A percentile compares a stretch with the other conserved stretches of the same genome.
phyloP scores from a whole-genome alignment of 345 rosid genomes.

The Excoecaria cochinchinensis region DNA sequence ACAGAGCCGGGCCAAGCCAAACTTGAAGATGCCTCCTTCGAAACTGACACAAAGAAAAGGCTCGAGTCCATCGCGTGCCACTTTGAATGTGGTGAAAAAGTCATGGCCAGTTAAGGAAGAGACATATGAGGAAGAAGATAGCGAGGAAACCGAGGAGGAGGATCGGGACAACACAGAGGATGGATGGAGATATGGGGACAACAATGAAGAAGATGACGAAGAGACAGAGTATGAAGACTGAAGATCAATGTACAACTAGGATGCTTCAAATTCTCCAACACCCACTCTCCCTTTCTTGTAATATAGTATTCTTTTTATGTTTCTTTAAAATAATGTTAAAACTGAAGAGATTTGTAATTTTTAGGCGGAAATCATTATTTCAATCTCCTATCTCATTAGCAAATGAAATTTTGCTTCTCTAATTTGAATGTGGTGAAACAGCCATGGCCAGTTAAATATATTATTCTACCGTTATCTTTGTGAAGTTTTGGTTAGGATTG shows the following conservation, averaged over 20 bases:
- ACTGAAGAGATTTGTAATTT: neutral
- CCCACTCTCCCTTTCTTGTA: neutral
- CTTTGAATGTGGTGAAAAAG: conserved; percentile 46
- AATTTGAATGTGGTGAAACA: too few relatives aligned
- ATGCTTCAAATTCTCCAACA: neutral
- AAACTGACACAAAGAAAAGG: conserved; percentile 57
- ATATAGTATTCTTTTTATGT: neutral
- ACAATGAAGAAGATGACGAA: conserved; percentile 81
- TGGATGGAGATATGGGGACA: conserved; percentile 73
- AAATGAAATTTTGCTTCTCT: too few relatives aligned
- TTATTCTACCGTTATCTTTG: too few relatives aligned
- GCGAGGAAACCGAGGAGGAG: conserved; percentile 82
- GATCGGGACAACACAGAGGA: conserved; percentile 78
- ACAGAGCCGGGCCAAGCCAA: conserved; percentile 62
- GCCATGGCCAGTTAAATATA: too few relatives aligned
- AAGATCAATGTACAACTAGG: neutral
- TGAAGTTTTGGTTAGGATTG: too few relatives aligned
- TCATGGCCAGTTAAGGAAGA: conserved; percentile 68
- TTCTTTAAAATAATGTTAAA: neutral
- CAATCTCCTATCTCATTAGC: too few relatives aligned
- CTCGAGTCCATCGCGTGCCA: conserved; percentile 54
- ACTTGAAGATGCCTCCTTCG: conserved; percentile 60
- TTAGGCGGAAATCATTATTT: too few relatives aligned
- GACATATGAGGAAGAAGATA: conserved; percentile 67
- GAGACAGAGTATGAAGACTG: conserved; percentile 94